Evolutionary conservation across 805 yeast species (phyloP).

Genomic region (Vanderwaltozyma tropicalis): DNA sequence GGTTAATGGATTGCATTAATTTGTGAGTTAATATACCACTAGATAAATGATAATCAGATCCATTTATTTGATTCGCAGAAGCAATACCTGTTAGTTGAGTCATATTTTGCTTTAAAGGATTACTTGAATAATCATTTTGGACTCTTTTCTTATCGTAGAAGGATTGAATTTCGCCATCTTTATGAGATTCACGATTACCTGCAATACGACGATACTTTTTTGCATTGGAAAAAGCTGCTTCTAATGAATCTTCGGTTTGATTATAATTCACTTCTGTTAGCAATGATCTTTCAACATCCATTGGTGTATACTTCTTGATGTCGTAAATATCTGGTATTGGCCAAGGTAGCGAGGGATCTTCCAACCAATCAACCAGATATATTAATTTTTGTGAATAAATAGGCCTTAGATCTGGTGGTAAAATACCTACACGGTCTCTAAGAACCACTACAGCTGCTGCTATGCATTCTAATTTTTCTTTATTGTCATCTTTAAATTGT

Average conservation of each 20-base stretch:
- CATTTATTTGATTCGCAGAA: conserved; percentile 30
- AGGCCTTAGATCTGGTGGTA: conserved; percentile 73
- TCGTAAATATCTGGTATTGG: conserved; percentile 66
- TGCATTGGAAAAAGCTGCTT: conserved; percentile 24
- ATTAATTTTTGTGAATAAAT: conserved; percentile 56
- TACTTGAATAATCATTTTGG: conserved; percentile 56
- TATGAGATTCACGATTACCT: conserved; percentile 4
- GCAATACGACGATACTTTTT: conserved; percentile 4
- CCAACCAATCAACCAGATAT: conserved; percentile 54
- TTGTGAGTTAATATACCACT: conserved; percentile 51
- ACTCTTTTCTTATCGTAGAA: conserved; percentile 55
- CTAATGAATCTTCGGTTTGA: conserved; percentile 34
- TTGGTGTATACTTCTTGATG: conserved; percentile 51
- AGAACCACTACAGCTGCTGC: conserved; percentile 77
- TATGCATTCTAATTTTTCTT: conserved; percentile 49
- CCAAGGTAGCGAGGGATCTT: conserved; percentile 44
- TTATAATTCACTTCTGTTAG: conserved; percentile 63
- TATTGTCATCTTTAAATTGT: conserved; percentile 21
- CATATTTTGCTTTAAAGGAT: conserved; percentile 50
- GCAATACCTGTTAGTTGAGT: conserved; percentile 42
- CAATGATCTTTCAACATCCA: conserved; percentile 71
- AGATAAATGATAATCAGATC: conserved; percentile 24
- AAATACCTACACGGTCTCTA: conserved; percentile 68
- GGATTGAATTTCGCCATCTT: conserved; percentile 8
- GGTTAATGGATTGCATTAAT: conserved; percentile 45